phyloP scores from a whole-genome alignment of 2,329 filamentous ascomycete genomes.

The Fusarium oxysporum region DNA sequence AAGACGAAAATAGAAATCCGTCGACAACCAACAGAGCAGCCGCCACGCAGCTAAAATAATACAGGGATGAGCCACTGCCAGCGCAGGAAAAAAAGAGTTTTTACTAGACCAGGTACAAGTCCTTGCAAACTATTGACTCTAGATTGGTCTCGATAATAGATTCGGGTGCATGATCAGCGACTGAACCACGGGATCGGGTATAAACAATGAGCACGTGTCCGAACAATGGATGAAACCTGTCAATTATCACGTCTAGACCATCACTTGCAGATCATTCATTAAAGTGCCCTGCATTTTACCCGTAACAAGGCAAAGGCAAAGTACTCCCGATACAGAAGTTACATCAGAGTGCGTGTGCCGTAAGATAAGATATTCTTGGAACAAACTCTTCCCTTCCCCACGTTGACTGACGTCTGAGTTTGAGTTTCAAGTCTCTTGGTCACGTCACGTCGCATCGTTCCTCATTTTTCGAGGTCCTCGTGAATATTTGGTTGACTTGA shows the following conservation, averaged over 20 bases:
- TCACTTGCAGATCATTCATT: constrained; percentile 1
- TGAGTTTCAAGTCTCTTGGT: constrained; percentile 5
- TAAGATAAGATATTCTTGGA: constrained; percentile 21
- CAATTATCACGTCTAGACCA: constrained; percentile 13
- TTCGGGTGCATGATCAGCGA: constrained; percentile 19
- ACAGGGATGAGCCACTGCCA: constrained; percentile 12
- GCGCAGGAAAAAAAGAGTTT: constrained; percentile 4
- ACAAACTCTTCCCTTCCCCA: constrained; percentile 25
- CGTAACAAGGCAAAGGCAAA: not conserved
- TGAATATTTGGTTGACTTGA: constrained; percentile 7
- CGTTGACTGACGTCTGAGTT: constrained; percentile 13
- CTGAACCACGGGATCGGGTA: constrained; percentile 34
- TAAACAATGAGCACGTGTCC: constrained; percentile 33
- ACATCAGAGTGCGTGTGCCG: not conserved
- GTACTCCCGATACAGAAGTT: not conserved
- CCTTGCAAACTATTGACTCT: constrained; percentile 3
- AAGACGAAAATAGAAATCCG: constrained; percentile 29
- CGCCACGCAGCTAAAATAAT: constrained; percentile 32
- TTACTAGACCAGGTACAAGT: constrained; percentile 15
- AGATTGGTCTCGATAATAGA: constrained; percentile 2
- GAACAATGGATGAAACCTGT: constrained; percentile 1
- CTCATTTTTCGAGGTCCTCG: constrained; percentile 12
- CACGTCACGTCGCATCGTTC: constrained; percentile 3
- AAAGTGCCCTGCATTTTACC: not conserved
- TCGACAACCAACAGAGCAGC: constrained; percentile 3